Evolutionary conservation across 2,329 filamentous ascomycete genomes (phyloP).

Genomic region (Colletotrichum neosansevieriae): DNA sequence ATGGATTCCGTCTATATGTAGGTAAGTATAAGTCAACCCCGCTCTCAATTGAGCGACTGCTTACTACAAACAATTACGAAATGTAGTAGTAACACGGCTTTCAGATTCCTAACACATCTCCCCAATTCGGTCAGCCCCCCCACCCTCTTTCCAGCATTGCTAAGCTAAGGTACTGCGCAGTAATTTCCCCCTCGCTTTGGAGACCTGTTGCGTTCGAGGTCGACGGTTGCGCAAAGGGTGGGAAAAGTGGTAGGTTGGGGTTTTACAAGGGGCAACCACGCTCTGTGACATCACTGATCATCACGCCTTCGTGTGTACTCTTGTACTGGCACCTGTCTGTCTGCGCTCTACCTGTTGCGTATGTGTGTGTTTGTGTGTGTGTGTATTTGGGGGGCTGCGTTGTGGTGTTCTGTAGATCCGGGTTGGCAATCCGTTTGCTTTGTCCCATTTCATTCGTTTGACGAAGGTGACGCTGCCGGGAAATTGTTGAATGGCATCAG

Average conservation of each 20-base stretch:
- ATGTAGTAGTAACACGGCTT: background rate
- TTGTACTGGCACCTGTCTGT: background rate
- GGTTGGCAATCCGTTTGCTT: constrained; percentile 7
- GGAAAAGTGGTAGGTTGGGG: constrained; percentile 7
- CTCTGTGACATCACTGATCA: constrained; percentile 32
- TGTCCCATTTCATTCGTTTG: background rate
- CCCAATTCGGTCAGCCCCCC: background rate
- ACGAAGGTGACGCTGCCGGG: background rate
- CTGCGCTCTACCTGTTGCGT: background rate
- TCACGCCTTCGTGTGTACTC: constrained; percentile 18
- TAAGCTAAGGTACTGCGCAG: too few species aligned
- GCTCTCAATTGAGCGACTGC: background rate
- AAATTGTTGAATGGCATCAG: background rate
- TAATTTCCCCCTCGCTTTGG: too few species aligned
- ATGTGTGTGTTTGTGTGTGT: background rate
- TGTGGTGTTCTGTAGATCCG: constrained; percentile 14
- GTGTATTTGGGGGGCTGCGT: too few species aligned
- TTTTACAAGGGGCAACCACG: constrained; percentile 14
- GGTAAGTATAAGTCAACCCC: constrained; percentile 2
- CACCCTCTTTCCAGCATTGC: background rate
- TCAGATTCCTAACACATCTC: constrained; percentile 1
- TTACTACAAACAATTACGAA: background rate
- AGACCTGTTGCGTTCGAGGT: too few species aligned
- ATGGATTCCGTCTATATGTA: background rate
- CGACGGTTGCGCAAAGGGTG: background rate